phyloP scores from a whole-genome alignment of 305 asterid genomes.

The Solanum chacoense region DNA sequence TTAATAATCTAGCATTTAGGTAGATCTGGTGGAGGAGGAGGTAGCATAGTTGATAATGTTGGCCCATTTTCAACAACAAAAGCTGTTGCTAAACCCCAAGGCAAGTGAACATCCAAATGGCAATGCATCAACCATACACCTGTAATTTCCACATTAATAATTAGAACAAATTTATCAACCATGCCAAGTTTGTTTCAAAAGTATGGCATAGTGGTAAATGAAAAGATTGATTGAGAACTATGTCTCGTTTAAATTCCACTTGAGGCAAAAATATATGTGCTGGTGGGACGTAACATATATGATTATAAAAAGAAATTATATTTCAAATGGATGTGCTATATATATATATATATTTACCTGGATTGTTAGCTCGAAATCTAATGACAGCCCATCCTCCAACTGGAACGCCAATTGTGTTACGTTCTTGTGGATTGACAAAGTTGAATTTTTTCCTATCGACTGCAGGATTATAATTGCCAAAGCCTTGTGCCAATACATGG shows the following conservation, averaged over 20 bases:
- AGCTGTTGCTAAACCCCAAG: constrained; percentile 6
- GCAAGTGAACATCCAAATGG: constrained; percentile 12
- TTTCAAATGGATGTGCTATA: neutral
- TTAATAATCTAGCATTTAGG: constrained; percentile 1
- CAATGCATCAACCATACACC: constrained; percentile 11
- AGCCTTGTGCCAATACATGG: constrained; percentile 6
- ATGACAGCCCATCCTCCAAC: constrained; percentile 6
- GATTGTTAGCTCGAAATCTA: constrained; percentile 10
- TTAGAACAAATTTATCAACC: neutral
- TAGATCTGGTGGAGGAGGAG: constrained; percentile 11
- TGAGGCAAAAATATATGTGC: neutral
- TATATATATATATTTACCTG: neutral
- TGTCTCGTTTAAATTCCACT: neutral
- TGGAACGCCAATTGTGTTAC: constrained; percentile 8
- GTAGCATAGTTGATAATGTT: constrained; percentile 6
- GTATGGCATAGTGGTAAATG: neutral
- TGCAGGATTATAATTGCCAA: constrained; percentile 1
- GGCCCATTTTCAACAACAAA: constrained; percentile 9
- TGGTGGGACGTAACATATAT: neutral
- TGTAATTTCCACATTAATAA: neutral
- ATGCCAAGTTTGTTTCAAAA: neutral
- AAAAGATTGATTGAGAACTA: neutral
- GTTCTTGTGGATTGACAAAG: constrained; percentile 3
- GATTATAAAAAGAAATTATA: neutral
- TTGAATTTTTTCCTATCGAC: constrained; percentile 1